phyloP scores from a whole-genome alignment of 352 stramenopile species.

The Chrysophaeum taylorii region DNA sequence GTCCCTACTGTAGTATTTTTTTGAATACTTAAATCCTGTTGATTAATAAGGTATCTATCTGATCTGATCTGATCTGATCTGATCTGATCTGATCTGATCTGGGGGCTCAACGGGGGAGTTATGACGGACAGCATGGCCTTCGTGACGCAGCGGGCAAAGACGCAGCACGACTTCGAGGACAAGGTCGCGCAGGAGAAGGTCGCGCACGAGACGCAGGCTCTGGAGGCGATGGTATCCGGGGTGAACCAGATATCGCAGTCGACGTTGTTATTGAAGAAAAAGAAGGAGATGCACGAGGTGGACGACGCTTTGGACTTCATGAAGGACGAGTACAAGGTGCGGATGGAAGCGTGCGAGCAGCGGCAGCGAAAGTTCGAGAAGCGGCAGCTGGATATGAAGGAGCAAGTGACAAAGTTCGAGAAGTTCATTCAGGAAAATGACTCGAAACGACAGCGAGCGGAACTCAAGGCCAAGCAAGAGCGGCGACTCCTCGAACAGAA shows the following conservation, averaged over 20 bases:
- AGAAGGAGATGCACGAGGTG: slow-evolving; percentile 80
- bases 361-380: slow-evolving; percentile 58
- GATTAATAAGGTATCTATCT: too few species aligned
- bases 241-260: slow-evolving; percentile 64
- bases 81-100: too few species aligned
- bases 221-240: slow-evolving; percentile 32
- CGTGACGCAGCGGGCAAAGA: slow-evolving; percentile 19
- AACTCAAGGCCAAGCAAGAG: slow-evolving; percentile 73
- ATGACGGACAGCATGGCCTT: slow-evolving; percentile 11
- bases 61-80: too few species aligned
- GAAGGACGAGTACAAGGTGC: slow-evolving; percentile 74
- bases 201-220: slow-evolving; percentile 16
- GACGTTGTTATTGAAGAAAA: slow-evolving; percentile 75
- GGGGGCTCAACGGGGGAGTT: too few species aligned
- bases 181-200: not conserved
- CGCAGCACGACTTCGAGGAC: too few species aligned
- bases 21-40: too few species aligned
- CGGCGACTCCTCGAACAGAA: slow-evolving; percentile 40
- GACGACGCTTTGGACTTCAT: slow-evolving; percentile 78
- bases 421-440: slow-evolving; percentile 87
- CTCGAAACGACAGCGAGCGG: slow-evolving; percentile 65
- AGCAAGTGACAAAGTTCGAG: slow-evolving; percentile 73
- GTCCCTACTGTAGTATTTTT: too few species aligned
- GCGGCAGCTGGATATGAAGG: slow-evolving; percentile 75
- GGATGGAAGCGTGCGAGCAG: slow-evolving; percentile 69